Evolutionary conservation across 352 stramenopile genomes (phyloP).

Genomic region (Hyaloperonospora brassicae): DNA sequence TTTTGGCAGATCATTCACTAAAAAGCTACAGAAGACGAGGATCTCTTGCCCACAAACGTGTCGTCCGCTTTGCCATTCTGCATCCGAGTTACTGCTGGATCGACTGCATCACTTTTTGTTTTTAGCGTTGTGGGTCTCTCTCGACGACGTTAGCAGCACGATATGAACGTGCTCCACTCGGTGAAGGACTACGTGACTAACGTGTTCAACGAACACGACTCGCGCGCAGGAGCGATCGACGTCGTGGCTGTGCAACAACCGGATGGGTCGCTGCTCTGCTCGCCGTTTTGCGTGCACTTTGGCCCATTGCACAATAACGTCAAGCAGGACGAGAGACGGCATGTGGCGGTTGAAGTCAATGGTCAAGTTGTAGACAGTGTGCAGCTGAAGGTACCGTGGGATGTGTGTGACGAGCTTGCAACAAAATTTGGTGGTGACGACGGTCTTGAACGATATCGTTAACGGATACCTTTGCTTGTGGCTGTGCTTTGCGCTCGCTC

Average conservation of each 20-base stretch:
- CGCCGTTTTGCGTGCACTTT: slow-evolving; percentile 82
- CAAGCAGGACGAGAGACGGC: slow-evolving; percentile 30
- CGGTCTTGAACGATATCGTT: too few species aligned
- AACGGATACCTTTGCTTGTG: background rate
- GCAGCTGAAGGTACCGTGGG: slow-evolving; percentile 71
- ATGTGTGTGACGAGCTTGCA: background rate
- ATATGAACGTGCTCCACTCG: slow-evolving; percentile 85
- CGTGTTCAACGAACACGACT: slow-evolving; percentile 61
- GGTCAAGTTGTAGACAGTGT: slow-evolving; percentile 41
- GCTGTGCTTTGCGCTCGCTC: too few species aligned
- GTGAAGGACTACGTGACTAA: slow-evolving; percentile 84
- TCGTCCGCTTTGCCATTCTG: too few species aligned
- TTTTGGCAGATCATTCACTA: too few species aligned
- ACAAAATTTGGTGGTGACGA: too few species aligned
- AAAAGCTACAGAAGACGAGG: too few species aligned
- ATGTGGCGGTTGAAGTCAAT: slow-evolving; percentile 58
- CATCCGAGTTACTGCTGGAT: too few species aligned
- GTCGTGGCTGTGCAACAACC: slow-evolving; percentile 76
- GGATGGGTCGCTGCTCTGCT: slow-evolving; percentile 48
- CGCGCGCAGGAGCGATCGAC: slow-evolving; percentile 67
- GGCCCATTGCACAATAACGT: slow-evolving; percentile 40
- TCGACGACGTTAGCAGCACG: background rate
- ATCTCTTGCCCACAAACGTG: too few species aligned
- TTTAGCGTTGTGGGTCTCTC: too few species aligned
- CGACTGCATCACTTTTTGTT: too few species aligned